Evolutionary conservation across 2,329 filamentous ascomycete genomes (phyloP).

Genomic region (Keithomyces neogunnii): DNA sequence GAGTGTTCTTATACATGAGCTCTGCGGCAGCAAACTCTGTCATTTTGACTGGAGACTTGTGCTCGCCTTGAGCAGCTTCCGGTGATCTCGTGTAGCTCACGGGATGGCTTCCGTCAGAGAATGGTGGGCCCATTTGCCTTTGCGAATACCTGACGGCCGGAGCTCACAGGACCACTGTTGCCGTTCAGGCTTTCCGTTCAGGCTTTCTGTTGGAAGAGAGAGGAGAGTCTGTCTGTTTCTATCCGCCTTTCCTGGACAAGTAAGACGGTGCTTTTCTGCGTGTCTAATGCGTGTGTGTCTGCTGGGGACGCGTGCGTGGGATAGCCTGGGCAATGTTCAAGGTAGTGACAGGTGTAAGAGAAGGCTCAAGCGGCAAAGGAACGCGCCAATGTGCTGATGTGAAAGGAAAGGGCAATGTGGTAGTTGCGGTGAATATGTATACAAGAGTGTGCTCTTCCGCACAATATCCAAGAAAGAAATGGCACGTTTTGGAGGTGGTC

Average conservation of each 20-base stretch:
- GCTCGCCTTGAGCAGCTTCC: constrained; percentile 13
- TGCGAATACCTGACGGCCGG: constrained; percentile 9
- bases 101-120: constrained; percentile 18
- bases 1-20: constrained; percentile 16
- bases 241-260: neutral
- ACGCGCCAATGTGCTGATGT: too few species aligned
- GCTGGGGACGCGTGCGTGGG: neutral
- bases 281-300: neutral
- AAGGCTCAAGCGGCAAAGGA: too few species aligned
- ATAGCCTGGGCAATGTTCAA: neutral
- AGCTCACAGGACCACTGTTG: constrained; percentile 1
- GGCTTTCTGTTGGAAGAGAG: neutral
- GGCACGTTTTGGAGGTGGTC: neutral
- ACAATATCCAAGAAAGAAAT: neutral
- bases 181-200: neutral
- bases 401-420: too few species aligned
- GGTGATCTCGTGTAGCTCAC: constrained; percentile 24
- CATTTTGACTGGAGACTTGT: constrained; percentile 21
- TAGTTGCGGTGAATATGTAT: neutral
- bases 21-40: constrained; percentile 17
- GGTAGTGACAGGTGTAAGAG: neutral
- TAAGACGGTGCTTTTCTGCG: neutral
- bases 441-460: neutral
- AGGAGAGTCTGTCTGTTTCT: neutral
- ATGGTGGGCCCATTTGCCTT: constrained; percentile 19